These are phyloP conservation scores for Oryza brachyantha DNA, from an alignment of 176 grass and related monocot genomes.

Conservation along the genomic window DNA sequence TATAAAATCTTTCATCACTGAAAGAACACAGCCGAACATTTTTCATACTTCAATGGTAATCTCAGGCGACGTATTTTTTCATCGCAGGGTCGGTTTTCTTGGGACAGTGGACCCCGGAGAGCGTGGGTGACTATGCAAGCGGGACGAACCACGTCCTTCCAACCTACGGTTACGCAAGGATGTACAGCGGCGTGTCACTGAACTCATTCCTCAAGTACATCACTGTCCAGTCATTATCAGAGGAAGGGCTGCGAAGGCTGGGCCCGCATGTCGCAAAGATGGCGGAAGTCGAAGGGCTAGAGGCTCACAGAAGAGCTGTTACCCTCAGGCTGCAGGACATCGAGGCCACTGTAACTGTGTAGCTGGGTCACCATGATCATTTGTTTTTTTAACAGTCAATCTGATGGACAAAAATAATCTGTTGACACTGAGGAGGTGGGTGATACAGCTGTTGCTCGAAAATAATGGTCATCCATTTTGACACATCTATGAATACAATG, in stretches of 20 bases:
- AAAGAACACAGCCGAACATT: too few species aligned
- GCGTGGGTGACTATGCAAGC: constrained; percentile 84
- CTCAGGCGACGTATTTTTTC: neutral
- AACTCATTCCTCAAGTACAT: constrained; percentile 95
- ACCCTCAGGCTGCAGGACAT: constrained; percentile 78
- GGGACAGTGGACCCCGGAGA: constrained; percentile 88
- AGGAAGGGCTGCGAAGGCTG: constrained; percentile 77
- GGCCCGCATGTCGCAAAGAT: constrained; percentile 78
- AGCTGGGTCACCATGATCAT: neutral
- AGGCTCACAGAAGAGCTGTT: constrained; percentile 93
- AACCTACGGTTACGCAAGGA: constrained; percentile 88
- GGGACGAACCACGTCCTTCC: constrained; percentile 94
- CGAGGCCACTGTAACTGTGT: constrained; percentile 56
- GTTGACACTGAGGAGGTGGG: neutral
- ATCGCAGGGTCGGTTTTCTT: constrained; percentile 84
- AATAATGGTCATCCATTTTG: neutral
- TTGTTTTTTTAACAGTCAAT: neutral
- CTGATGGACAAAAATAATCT: neutral
- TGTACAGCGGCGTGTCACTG: constrained; percentile 93
- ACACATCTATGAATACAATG: neutral
- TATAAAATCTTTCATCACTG: too few species aligned
- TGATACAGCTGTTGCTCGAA: neutral
- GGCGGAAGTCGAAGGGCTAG: constrained; percentile 90
- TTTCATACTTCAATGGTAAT: neutral
- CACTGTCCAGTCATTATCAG: constrained; percentile 78